Percentiles rank a stretch among this genome's conserved stretches.
Evolutionary conservation across 768 basidiomycete genomes (phyloP).

Genomic region (Mycena filopes): DNA sequence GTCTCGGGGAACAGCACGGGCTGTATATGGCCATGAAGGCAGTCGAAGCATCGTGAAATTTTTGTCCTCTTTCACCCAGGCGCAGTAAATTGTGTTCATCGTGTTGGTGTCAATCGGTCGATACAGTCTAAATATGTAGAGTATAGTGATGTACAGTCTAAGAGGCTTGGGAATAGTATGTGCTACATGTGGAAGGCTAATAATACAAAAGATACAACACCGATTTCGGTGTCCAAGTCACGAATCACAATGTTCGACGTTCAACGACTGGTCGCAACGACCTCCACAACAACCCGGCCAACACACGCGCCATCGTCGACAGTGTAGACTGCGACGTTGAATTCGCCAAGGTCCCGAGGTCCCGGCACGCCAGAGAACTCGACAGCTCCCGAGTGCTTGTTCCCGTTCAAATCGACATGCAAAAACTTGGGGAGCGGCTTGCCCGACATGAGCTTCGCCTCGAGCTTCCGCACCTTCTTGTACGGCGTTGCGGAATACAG

Average conservation of each 20-base stretch:
- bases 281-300: slow-evolving; percentile 66
- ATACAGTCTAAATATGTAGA: slow-evolving; percentile 6
- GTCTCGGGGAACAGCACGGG: slow-evolving; percentile 84
- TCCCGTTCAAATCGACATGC: slow-evolving; percentile 59
- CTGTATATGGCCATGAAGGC: slow-evolving; percentile 61
- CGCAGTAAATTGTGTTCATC: slow-evolving; percentile 6
- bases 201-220: slow-evolving; percentile 30
- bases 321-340: slow-evolving; percentile 66
- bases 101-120: background rate
- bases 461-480: slow-evolving; percentile 48
- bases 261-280: slow-evolving; percentile 47
- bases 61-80: too few species aligned
- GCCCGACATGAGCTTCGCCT: slow-evolving; percentile 63
- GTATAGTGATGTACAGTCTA: slow-evolving; percentile 29
- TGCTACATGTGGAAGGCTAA: slow-evolving; percentile 31
- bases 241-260: slow-evolving; percentile 20
- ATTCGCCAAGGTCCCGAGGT: slow-evolving; percentile 61
- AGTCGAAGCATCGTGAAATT: slow-evolving; percentile 43
- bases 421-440: slow-evolving; percentile 66
- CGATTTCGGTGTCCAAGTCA: slow-evolving; percentile 16
- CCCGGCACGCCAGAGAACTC: slow-evolving; percentile 67
- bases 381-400: slow-evolving; percentile 57
- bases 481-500: slow-evolving; percentile 35
- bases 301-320: slow-evolving; percentile 61
- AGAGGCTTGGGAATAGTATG: slow-evolving; percentile 27